Evolutionary conservation across 805 yeast species (phyloP).

Genomic region (Ogataea paradorogensis): DNA sequence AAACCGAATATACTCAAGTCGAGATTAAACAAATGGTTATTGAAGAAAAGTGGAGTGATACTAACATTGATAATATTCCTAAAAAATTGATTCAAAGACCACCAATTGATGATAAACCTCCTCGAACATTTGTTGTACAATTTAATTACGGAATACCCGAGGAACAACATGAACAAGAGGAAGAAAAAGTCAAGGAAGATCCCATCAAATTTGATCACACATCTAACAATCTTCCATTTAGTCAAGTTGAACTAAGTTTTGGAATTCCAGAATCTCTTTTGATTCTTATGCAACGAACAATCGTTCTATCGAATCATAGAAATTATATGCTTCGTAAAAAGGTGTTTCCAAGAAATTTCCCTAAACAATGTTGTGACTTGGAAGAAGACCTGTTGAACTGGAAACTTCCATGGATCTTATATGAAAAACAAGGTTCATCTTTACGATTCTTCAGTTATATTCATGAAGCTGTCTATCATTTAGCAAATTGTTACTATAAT

Average conservation of each 20-base stretch:
- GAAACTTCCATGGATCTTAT: constrained; percentile 45
- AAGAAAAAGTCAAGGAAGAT: not conserved
- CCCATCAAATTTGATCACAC: constrained; percentile 18
- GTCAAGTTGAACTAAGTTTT: constrained; percentile 38
- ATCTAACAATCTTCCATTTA: constrained; percentile 6
- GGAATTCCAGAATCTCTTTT: constrained; percentile 49
- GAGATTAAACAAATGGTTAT: constrained; percentile 22
- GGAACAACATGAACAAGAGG: constrained; percentile 13
- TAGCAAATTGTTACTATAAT: constrained; percentile 40
- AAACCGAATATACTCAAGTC: constrained; percentile 28
- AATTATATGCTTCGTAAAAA: constrained; percentile 42
- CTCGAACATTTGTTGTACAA: constrained; percentile 29
- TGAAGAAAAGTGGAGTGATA: constrained; percentile 14
- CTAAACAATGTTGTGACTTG: constrained; percentile 51
- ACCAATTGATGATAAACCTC: constrained; percentile 32
- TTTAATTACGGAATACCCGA: constrained; percentile 22
- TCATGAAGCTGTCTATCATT: constrained; percentile 42
- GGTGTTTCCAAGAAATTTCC: constrained; percentile 52
- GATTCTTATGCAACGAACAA: constrained; percentile 44
- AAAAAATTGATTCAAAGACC: constrained; percentile 26
- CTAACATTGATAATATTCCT: constrained; percentile 17
- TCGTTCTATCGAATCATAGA: constrained; percentile 50
- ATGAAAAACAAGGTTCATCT: constrained; percentile 20
- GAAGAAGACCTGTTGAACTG: constrained; percentile 49
- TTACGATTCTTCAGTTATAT: constrained; percentile 34